Evolutionary conservation across 331 rosid genomes (phyloP).

Genomic region (Rosa hybrid): DNA sequence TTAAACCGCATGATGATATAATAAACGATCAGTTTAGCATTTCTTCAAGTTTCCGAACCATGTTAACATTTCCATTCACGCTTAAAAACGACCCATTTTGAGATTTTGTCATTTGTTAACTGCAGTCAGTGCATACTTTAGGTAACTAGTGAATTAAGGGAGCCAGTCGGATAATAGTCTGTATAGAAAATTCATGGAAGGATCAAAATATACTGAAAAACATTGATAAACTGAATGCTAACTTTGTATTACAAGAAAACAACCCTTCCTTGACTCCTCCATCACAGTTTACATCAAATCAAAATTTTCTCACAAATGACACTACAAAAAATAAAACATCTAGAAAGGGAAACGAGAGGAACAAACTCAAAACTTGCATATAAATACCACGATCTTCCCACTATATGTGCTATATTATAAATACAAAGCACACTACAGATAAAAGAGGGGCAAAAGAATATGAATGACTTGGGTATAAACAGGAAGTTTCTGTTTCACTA

Average conservation of each 20-base stretch:
- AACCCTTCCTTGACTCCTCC: not conserved
- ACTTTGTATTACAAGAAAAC: slow-evolving; percentile 3
- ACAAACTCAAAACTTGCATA: slow-evolving; percentile 9
- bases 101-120: not conserved
- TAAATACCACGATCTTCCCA: slow-evolving; percentile 28
- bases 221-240: slow-evolving; percentile 2
- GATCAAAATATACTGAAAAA: not conserved
- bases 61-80: not conserved
- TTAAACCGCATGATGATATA: not conserved
- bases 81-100: no score
- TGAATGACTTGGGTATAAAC: slow-evolving; percentile 19
- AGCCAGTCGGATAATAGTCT: not conserved
- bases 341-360: not conserved
- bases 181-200: no score
- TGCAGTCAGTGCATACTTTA: not conserved
- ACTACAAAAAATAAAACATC: slow-evolving; percentile 25
- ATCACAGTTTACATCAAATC: slow-evolving; percentile 17
- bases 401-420: slow-evolving; percentile 35
- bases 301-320: slow-evolving; percentile 41
- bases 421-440: slow-evolving; percentile 32
- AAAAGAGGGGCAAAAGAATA: slow-evolving; percentile 15
- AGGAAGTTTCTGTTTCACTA: slow-evolving; percentile 34
- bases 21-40: not conserved
- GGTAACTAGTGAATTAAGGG: no score
- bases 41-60: not conserved